Base-by-base conservation (phyloP, 2,329 filamentous ascomycete genomes). In the Rhinocladiella mackenziei region DNA sequence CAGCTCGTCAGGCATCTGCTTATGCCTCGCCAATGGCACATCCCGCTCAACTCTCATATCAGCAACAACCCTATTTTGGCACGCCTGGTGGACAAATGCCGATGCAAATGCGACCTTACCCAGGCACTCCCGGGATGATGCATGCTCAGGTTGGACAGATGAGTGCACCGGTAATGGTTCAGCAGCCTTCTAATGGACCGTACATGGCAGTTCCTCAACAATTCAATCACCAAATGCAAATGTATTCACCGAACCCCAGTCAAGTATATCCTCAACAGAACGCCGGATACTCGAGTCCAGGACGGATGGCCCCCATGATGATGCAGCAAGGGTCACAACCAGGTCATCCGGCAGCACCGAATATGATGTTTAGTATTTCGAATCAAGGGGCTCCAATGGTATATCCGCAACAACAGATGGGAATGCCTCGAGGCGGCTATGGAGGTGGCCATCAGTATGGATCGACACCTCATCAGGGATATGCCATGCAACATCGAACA, bases 321-420 rank as follows among this genome's bases (percentile, higher is more conserved):
- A 86, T 83, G 59, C 89, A 89, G 55, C 88, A 95, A 68, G 87
- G 87, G 43, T 96, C 89, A 19, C 91, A 96, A 60, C 89, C 94
- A 64, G 89, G 89, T 29, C 88, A 94, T 62, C 73, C 82, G 58
- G 83, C 83, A 31, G 81, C 74, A 40, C 83, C 83, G 60, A 86
- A 84, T 60, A 56, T 58, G 54, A 58, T 58, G 53, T 58, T 50
- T 35, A 48, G 51, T 35, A 41, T 48, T 11, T 50, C 48, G 25
- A 84, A 81, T 59, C 85, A 88, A 61, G 84, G 84, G 26, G 78
- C 80, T 40, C 48, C 46, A 89, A 84, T 65, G 72, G 74, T 33
- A 14, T 56, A 53, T 47, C 78, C 80, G 22, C 84, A 84, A 56
- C 84, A 85, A 55, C 83, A 85, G 64, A 84, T 81, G 71, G 75